Evolutionary conservation across 208 protist genomes (phyloP).

Genomic region (Trypanosoma rangeli): DNA sequence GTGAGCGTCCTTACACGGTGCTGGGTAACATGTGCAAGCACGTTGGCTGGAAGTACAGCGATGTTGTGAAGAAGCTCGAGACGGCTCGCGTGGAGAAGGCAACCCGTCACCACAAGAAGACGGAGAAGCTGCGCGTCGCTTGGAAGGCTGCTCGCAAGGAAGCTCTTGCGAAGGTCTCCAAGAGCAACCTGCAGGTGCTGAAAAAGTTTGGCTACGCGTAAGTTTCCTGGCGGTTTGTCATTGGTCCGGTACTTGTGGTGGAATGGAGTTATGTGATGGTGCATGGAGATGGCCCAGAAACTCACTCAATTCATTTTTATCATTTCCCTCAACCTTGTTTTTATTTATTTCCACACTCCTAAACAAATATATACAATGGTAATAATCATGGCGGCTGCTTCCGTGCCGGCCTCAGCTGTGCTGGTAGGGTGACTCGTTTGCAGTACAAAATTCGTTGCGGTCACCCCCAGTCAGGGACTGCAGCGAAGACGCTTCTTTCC

Average conservation of each 20-base stretch:
- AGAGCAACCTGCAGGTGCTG: conserved; percentile 84
- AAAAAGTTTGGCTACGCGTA: conserved; percentile 91
- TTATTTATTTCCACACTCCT: conserved; percentile 9
- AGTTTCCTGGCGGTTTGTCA: conserved; percentile 8
- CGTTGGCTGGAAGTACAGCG: conserved; percentile 88
- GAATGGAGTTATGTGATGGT: conserved; percentile 4
- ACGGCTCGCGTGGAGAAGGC: conserved; percentile 74
- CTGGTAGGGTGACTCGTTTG: background rate
- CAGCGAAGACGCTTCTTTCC: background rate
- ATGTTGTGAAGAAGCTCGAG: conserved; percentile 81
- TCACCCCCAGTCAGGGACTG: background rate
- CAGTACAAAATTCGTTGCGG: background rate
- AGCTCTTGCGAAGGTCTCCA: conserved; percentile 79
- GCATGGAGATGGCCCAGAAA: background rate
- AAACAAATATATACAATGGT: too few species aligned
- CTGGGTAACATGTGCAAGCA: conserved; percentile 89
- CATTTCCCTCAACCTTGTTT: conserved; percentile 33
- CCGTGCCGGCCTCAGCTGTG: background rate
- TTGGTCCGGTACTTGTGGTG: background rate
- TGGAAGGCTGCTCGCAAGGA: conserved; percentile 71
- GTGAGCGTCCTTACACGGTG: conserved; percentile 78
- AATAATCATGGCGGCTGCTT: conserved; percentile 6
- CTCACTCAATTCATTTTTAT: conserved; percentile 15
- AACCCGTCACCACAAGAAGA: conserved; percentile 64
- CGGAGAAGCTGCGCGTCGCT: conserved; percentile 61